These are phyloP conservation scores for Phytophthora pini DNA, from an alignment of 352 stramenopile species.

Conservation along the genomic window DNA sequence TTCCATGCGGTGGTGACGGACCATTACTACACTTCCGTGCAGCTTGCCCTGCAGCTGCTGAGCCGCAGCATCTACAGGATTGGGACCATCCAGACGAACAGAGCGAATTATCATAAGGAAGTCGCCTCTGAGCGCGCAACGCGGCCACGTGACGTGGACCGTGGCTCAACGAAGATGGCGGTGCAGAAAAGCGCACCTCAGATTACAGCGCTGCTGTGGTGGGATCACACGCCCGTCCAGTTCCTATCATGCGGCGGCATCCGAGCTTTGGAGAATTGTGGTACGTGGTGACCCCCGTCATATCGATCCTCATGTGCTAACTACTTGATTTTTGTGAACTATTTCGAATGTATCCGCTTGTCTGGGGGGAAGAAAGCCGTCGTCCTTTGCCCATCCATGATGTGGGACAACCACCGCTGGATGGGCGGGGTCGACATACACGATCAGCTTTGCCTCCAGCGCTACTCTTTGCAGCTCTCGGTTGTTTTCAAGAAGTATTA, in stretches of 20 bases:
- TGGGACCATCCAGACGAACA: too few species aligned
- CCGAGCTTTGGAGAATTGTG: conserved; percentile 3
- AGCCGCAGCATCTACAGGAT: too few species aligned
- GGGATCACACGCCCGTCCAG: conserved; percentile 1
- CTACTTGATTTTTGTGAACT: background rate
- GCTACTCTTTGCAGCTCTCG: conserved; percentile 26
- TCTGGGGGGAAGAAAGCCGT: conserved; percentile 7
- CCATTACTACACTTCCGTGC: too few species aligned
- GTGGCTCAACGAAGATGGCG: background rate
- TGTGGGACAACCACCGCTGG: conserved; percentile 10
- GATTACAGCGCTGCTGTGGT: conserved; percentile 4
- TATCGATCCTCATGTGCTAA: background rate
- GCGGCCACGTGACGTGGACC: background rate
- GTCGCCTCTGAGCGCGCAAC: background rate
- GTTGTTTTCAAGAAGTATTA: conserved; percentile 27
- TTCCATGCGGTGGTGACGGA: too few species aligned
- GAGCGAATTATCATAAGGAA: background rate
- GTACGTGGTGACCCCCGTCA: background rate
- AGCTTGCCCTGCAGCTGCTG: too few species aligned
- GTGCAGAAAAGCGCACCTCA: background rate
- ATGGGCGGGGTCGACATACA: conserved; percentile 19
- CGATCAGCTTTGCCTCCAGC: conserved; percentile 15
- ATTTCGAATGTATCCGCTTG: background rate
- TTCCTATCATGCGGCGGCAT: conserved; percentile 1
- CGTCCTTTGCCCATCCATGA: conserved; percentile 9